Evolutionary conservation across 495 filamentous ascomycete genomes (phyloP), one percentile per base, ranked within the genome.

Genomic region (Articulospora tetracladia): DNA sequence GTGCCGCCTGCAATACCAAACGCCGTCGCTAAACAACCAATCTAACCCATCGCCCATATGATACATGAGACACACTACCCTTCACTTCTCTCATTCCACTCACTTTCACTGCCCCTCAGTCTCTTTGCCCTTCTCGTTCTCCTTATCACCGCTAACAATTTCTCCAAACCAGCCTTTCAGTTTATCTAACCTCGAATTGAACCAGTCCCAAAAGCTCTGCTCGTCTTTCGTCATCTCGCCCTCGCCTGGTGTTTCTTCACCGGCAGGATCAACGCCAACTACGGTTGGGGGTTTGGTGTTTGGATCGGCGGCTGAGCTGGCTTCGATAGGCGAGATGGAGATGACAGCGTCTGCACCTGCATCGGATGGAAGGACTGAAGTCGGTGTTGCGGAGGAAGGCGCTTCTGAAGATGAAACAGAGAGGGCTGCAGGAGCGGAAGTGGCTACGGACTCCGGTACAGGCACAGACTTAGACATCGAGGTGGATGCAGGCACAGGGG

Each of bases 131-230:
- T 51, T 44, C 2, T 17, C 48, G 24, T 61, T 34, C 58, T 56
- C 32, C 19, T 52, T 36, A 6, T 46, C 19, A 8, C 71, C 70
- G 2, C 65, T 68, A 6, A 79, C 63, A 36, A 74, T 69, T 27
- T 41, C 50, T 1, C 25, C 26, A 23, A 54, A 53, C 63, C 63
- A 66, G 4, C 70, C 72, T 63, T 78, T 72, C 47, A 77, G 64
- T 19, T 72, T 65, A 44, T 73, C 65, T 1, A 82, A 63, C 64
- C 79, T 75, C 13, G 72, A 74, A 17, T 71, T 75, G 26, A 81
- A 68, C 80, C 80, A 83, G 26, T 78, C 69, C 78, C 75, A 78
- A 52, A 77, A 79, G 27, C 70, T 54, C 41, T 69, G 62, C 24
- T 72, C 68, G 51, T 69, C 60, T 60, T 60, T 59, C 1, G 49